These are phyloP conservation scores for Linderniella brevidens DNA, from an alignment of 257 asterid genomes.

Conservation along the genomic window DNA sequence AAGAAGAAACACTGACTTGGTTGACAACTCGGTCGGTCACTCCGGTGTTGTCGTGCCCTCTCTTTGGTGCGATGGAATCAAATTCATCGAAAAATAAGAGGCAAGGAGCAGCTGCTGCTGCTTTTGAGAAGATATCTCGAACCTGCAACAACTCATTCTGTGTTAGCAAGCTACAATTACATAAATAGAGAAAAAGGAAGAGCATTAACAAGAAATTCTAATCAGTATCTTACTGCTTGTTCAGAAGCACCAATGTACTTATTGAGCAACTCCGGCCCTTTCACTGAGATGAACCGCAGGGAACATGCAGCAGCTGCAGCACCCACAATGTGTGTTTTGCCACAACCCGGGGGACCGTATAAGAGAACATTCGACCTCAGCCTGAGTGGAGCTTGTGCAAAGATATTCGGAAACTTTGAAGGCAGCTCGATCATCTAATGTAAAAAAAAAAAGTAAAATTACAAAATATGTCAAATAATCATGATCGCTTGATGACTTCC, in stretches of 20 bases:
- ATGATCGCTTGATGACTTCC: no score
- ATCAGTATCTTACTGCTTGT: constrained; percentile 68
- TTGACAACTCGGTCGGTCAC: constrained; percentile 95
- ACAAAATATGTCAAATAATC: neutral
- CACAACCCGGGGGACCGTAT: constrained; percentile 99
- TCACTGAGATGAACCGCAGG: constrained; percentile 82
- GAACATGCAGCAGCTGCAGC: constrained; percentile 99
- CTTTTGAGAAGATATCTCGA: constrained; percentile 86
- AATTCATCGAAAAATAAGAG: constrained; percentile 88
- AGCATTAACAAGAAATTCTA: constrained; percentile 7
- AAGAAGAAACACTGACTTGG: constrained; percentile 35
- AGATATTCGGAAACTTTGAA: constrained; percentile 69
- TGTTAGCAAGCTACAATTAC: constrained; percentile 10
- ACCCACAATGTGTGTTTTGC: constrained; percentile 94
- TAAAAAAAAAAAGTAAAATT: constrained; percentile 7
- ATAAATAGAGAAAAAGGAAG: neutral
- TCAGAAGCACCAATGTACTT: constrained; percentile 98
- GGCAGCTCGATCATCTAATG: constrained; percentile 87
- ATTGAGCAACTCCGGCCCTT: constrained; percentile 94
- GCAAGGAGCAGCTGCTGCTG: constrained; percentile 95
- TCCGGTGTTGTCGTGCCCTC: constrained; percentile 96
- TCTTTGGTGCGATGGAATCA: constrained; percentile 93
- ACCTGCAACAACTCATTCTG: constrained; percentile 33
- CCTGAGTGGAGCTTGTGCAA: constrained; percentile 81
- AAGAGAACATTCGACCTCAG: constrained; percentile 91